Conservation (phyloP, 371 early-diverging fungal genomes). For the Circinella minor region DNA sequence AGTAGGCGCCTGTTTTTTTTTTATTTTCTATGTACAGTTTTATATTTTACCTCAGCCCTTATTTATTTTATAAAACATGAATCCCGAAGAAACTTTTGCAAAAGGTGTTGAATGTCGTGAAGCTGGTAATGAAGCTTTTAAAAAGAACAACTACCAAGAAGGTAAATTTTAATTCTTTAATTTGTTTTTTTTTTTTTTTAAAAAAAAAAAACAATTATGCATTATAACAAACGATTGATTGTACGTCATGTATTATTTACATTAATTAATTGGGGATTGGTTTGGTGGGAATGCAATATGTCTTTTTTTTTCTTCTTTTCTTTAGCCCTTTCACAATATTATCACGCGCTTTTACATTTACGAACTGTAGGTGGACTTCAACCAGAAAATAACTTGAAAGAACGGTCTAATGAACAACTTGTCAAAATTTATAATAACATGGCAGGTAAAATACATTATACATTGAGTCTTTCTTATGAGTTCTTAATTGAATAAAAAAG, state of each 20-base stretch:
- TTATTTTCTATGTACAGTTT: no score
- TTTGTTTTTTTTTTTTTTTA: not conserved
- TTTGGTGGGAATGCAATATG: not conserved
- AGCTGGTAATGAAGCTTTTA: constrained; percentile 42
- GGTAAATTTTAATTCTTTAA: constrained; percentile 18
- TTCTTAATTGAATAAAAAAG: no score
- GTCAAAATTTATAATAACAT: constrained; percentile 54
- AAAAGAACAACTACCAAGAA: constrained; percentile 32
- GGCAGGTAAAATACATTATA: constrained; percentile 20
- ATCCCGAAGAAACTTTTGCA: not conserved
- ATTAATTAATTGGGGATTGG: not conserved
- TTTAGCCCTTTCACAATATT: constrained; percentile 40
- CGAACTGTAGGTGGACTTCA: constrained; percentile 42
- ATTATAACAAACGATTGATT: not conserved
- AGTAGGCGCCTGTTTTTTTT: no score
- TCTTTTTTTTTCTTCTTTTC: not conserved
- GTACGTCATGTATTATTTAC: not conserved
- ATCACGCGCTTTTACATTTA: constrained; percentile 42
- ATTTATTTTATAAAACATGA: not conserved
- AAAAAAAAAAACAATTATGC: constrained; percentile 1
- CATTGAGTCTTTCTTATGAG: not conserved
- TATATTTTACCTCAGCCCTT: no score
- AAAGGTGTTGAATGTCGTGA: constrained; percentile 45
- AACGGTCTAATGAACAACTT: constrained; percentile 30
- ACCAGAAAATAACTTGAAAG: constrained; percentile 26